A percentile compares a stretch with the other conserved stretches of the same genome.
Evolutionary conservation across 1,284 basidiomycete species (phyloP).

Genomic region (Fomitopsis schrenkii): DNA sequence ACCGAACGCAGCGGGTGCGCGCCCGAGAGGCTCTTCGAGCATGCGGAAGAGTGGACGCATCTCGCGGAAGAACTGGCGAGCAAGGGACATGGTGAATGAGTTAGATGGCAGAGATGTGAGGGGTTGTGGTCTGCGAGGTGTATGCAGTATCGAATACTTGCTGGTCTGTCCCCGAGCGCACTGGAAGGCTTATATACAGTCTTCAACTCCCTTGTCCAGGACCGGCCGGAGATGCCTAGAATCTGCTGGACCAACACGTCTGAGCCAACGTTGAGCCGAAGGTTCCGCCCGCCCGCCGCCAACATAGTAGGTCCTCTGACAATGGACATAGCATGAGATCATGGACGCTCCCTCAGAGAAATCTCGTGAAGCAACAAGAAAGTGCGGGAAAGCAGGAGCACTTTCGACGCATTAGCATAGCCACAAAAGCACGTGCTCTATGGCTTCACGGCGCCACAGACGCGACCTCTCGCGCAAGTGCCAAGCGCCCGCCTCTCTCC

Average conservation of each 20-base stretch:
- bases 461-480: neutral
- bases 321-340: neutral
- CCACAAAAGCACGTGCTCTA: neutral
- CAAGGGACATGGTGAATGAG: slow-evolving; percentile 22
- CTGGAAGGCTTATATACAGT: neutral
- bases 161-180: neutral
- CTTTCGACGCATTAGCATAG: neutral
- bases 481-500: neutral
- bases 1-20: slow-evolving; percentile 30
- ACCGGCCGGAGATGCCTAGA: neutral
- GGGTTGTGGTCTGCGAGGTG: neutral
- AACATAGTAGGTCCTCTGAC: neutral
- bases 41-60: slow-evolving; percentile 71
- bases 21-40: slow-evolving; percentile 59
- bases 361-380: neutral
- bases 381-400: neutral
- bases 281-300: neutral
- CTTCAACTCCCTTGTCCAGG: neutral
- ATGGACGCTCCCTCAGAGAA: neutral
- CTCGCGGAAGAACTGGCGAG: slow-evolving; percentile 64
- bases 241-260: neutral
- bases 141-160: neutral
- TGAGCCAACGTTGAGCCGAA: neutral
- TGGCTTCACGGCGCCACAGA: neutral
- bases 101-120: neutral